Base-by-base conservation (phyloP, 768 basidiomycete genomes). In the Clitopilus passeckerianus region DNA sequence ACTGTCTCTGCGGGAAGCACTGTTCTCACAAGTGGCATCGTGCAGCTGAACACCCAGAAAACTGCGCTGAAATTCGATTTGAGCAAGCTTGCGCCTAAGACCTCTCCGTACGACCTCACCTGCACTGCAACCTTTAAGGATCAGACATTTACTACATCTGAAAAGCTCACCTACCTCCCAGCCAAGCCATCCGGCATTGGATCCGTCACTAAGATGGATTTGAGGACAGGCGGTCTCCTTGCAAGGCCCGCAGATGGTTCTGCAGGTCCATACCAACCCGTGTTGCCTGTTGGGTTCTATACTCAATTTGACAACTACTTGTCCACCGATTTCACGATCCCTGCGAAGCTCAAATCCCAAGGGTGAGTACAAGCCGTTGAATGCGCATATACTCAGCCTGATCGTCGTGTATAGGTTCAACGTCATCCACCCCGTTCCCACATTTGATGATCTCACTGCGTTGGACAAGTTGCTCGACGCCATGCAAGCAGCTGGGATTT, bases 211-310 rank as follows among this genome's bases (percentile, higher is more conserved):
- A 86, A 86, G 65, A 82, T 85, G 78, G 85, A 86, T 66, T 70
- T 81, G 54, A 76, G 84, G 34, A 86, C 83, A 5, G 85, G 86
- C 2, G 83, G 79, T 0, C 60, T 86, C 41, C 65, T 85, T 37
- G 84, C 82, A 1, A 71, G 77, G 52, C 81, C 81, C 7, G 77
- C 81, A 0, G 76, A 76, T 50, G 84, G 85, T n/a, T 67, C 71
- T 46, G 76, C 75, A 8, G 80, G 81, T 10, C 61, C 71, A 6
- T 86, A 80, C 61, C 76, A 80, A 22, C 80, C 83, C 0, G 76
- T 89, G 1, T 80, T 92, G 59, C 89, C 91, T 0, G 80, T 90
- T 50, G 90, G 90, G 0, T 93, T 89, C 70, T 92, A 90, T 64
- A 84, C 89, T 0, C 69, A 77, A 5, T 86, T 88, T 53, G 81